Percentiles rank a stretch among this genome's conserved stretches.
Evolutionary conservation across 2,329 filamentous ascomycete species (phyloP).

Genomic region (Pleomassaria siparia): DNA sequence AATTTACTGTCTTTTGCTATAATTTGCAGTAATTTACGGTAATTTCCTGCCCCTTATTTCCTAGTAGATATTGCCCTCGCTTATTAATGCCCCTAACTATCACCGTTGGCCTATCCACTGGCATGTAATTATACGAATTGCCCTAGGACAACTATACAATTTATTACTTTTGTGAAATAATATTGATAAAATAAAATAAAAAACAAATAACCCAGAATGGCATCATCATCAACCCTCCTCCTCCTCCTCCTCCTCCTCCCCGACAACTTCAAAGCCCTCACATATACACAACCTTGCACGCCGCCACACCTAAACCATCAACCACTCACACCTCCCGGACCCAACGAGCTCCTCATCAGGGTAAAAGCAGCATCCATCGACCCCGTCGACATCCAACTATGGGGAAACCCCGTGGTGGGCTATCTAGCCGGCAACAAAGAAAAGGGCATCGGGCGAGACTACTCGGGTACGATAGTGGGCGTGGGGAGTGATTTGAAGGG

Average conservation of each 20-base stretch:
- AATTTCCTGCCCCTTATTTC: no score
- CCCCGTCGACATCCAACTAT: constrained; percentile 44
- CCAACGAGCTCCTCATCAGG: constrained; percentile 40
- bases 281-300: constrained; percentile 26
- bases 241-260: constrained; percentile 11
- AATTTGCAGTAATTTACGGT: no score
- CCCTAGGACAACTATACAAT: no score
- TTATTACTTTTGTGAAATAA: no score
- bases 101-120: no score
- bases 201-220: no score
- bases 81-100: no score
- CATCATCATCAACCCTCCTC: not conserved
- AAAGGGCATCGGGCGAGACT: constrained; percentile 49
- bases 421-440: constrained; percentile 26
- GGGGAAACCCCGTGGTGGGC: constrained; percentile 37
- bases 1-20: no score
- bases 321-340: constrained; percentile 14
- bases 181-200: no score
- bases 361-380: constrained; percentile 51
- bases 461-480: constrained; percentile 46
- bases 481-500: constrained; percentile 22
- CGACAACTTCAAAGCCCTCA: constrained; percentile 26
- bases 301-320: constrained; percentile 24
- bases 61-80: no score
- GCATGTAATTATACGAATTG: no score